Evolutionary conservation across 1,139 yeast species (phyloP).

Genomic region (Hansenula lynferdii): DNA sequence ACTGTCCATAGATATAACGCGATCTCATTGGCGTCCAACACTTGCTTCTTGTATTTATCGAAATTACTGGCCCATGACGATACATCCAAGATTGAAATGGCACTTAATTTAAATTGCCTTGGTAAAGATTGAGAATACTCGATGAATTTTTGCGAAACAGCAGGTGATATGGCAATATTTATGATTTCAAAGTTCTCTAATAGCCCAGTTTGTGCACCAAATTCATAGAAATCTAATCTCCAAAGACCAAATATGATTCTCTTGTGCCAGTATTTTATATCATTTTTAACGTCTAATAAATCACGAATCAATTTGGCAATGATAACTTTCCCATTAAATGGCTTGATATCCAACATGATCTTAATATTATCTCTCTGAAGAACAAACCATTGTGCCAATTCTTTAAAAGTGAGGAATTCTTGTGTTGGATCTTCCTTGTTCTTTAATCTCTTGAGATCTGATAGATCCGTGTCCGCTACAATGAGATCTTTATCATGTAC

Average conservation of each 20-base stretch:
- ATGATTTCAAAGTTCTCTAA: constrained; percentile 40
- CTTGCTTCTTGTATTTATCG: constrained; percentile 28
- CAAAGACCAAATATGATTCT: constrained; percentile 78
- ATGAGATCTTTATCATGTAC: constrained; percentile 30
- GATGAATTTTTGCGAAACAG: constrained; percentile 28
- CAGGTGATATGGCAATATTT: constrained; percentile 47
- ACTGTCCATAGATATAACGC: constrained; percentile 81
- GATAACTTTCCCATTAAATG: constrained; percentile 58
- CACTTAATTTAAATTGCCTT: constrained; percentile 34
- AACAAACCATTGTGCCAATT: constrained; percentile 56
- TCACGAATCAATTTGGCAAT: constrained; percentile 47
- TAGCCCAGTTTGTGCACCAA: constrained; percentile 37
- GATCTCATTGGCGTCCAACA: constrained; percentile 37
- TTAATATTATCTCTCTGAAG: constrained; percentile 30
- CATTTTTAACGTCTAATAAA: constrained; percentile 42
- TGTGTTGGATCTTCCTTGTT: constrained; percentile 52
- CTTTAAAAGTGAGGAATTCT: constrained; percentile 55
- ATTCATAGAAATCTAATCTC: constrained; percentile 62
- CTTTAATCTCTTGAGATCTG: constrained; percentile 44
- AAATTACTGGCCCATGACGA: constrained; percentile 40
- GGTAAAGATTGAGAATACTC: constrained; percentile 28
- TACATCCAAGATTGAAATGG: constrained; percentile 37
- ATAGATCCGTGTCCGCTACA: constrained; percentile 32
- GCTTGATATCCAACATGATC: constrained; percentile 78
- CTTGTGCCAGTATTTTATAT: constrained; percentile 61